Evolutionary conservation across 1,139 yeast genomes (phyloP).

Genomic region (Sugiyamaella novakii): DNA sequence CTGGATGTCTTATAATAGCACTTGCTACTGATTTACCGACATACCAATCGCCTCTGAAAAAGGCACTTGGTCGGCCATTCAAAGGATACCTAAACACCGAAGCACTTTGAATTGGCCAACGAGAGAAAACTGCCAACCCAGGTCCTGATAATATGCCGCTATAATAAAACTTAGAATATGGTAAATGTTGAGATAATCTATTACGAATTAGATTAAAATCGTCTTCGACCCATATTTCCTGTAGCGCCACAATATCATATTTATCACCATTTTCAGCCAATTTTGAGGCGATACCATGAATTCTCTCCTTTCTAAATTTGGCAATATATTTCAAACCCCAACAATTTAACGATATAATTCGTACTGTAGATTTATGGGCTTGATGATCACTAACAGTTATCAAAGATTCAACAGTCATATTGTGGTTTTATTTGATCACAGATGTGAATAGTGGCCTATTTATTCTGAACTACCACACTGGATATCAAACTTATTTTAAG

Average conservation of each 20-base stretch:
- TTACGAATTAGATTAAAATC: constrained; percentile 72
- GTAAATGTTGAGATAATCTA: constrained; percentile 53
- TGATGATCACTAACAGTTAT: not conserved
- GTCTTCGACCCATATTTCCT: constrained; percentile 87
- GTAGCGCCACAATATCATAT: constrained; percentile 85
- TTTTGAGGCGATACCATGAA: constrained; percentile 71
- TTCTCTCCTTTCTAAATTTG: constrained; percentile 62
- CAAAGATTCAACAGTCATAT: constrained; percentile 5
- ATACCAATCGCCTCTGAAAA: constrained; percentile 94
- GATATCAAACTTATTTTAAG: too few relatives aligned
- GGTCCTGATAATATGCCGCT: constrained; percentile 93
- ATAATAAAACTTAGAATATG: constrained; percentile 68
- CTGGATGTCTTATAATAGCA: constrained; percentile 61
- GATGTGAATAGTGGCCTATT: too few relatives aligned
- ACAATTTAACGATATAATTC: constrained; percentile 30
- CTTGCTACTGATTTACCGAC: constrained; percentile 92
- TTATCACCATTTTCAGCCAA: constrained; percentile 52
- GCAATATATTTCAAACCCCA: constrained; percentile 80
- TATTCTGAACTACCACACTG: too few relatives aligned
- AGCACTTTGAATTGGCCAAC: constrained; percentile 78
- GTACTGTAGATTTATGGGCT: too few relatives aligned
- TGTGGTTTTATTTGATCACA: not conserved
- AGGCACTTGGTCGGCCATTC: constrained; percentile 93
- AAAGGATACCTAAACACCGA: constrained; percentile 83
- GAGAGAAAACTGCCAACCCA: constrained; percentile 82